phyloP scores from a whole-genome alignment of 2,329 filamentous ascomycete species.

The Botrytis cinerea region DNA sequence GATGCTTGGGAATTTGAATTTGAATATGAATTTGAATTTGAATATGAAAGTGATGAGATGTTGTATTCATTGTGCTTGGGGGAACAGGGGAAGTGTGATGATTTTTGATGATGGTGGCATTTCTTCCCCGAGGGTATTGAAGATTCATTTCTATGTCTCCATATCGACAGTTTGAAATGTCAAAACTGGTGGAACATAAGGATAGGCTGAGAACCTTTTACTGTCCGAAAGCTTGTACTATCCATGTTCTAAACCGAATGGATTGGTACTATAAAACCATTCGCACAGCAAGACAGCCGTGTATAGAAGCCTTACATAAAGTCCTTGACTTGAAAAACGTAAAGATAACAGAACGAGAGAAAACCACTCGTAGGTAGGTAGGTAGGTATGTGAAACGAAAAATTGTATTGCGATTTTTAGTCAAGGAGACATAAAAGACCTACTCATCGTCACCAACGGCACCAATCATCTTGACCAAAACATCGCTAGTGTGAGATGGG shows the following conservation, averaged over 20 bases:
- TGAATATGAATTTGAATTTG: background rate
- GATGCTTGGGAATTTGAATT: no score
- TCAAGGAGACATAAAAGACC: background rate
- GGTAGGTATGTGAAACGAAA: background rate
- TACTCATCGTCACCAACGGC: constrained; percentile 57
- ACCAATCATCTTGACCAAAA: constrained; percentile 69
- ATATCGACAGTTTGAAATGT: background rate
- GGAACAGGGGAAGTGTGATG: background rate
- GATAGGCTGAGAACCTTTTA: background rate
- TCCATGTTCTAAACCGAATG: no score
- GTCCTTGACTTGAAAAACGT: background rate
- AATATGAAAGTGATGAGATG: background rate
- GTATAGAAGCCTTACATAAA: background rate
- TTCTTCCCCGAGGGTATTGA: background rate
- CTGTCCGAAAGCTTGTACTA: background rate
- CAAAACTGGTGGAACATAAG: background rate
- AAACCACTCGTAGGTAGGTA: background rate
- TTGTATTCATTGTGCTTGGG: background rate
- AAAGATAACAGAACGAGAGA: background rate
- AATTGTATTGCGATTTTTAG: background rate
- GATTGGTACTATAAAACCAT: background rate
- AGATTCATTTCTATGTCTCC: background rate
- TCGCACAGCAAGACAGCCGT: no score
- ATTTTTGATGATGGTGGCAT: background rate
- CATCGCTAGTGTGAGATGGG: constrained; percentile 31